Percentiles rank a stretch among this genome's conserved stretches.
Evolutionary conservation across 2,329 filamentous ascomycete genomes (phyloP).

Genomic region (Fusarium nanum): DNA sequence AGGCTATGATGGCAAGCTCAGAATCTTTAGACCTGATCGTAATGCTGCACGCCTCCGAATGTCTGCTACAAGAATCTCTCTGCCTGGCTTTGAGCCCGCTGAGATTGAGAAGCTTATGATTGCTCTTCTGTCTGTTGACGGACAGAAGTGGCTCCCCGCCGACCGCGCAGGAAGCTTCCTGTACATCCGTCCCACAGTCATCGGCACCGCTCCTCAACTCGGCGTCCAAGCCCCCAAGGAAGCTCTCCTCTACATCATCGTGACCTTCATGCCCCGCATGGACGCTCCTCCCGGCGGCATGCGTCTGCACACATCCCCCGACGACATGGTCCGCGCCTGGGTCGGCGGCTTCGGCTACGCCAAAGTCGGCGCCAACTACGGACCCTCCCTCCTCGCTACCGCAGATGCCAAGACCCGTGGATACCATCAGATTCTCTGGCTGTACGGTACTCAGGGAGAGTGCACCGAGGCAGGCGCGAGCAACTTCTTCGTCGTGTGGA

Average conservation of each 20-base stretch:
- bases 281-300: conserved; percentile 67
- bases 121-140: conserved; percentile 78
- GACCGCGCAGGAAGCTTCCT: conserved; percentile 76
- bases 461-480: conserved; percentile 93
- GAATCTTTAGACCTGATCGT: conserved; percentile 80
- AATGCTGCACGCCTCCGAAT: conserved; percentile 75
- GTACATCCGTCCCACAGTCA: conserved; percentile 88
- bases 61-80: conserved; percentile 73
- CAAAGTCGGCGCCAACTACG: conserved; percentile 95
- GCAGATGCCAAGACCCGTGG: conserved; percentile 77
- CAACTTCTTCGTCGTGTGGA: conserved; percentile 92
- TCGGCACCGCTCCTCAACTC: conserved; percentile 82
- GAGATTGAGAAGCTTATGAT: conserved; percentile 81
- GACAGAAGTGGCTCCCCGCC: conserved; percentile 81
- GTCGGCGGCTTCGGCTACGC: conserved; percentile 92
- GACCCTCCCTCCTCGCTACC: conserved; percentile 82
- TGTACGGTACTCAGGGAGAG: conserved; percentile 80
- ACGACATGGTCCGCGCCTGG: conserved; percentile 91
- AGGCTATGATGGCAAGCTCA: conserved; percentile 78
- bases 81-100: conserved; percentile 77
- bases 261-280: conserved; percentile 70
- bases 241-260: conserved; percentile 89
- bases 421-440: conserved; percentile 93
- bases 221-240: conserved; percentile 83
- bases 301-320: conserved; percentile 80